Percentiles rank a stretch among this genome's conserved stretches.
These are phyloP conservation scores for Phlegmacium glaucopus DNA, from an alignment of 768 basidiomycete species.

Conservation along the genomic window DNA sequence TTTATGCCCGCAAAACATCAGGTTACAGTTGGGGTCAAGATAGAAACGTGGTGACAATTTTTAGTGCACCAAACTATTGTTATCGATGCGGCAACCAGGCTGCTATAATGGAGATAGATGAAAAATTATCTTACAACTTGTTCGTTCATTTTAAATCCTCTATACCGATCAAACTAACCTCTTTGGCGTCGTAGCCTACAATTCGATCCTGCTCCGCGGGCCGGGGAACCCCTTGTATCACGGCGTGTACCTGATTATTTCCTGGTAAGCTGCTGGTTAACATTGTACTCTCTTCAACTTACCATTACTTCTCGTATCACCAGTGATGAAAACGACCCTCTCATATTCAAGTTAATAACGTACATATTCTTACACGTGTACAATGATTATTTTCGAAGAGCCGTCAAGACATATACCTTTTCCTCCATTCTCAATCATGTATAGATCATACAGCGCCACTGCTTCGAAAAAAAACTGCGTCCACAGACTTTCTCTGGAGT, in stretches of 20 bases:
- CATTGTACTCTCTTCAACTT: not conserved
- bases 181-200: constrained; percentile 74
- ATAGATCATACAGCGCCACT: too few species aligned
- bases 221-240: constrained; percentile 97
- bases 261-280: constrained; percentile 51
- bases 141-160: constrained; percentile 27
- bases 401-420: constrained; percentile 25
- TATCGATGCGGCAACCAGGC: constrained; percentile 99
- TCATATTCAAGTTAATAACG: constrained; percentile 29
- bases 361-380: constrained; percentile 30
- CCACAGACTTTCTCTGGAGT: too few species aligned
- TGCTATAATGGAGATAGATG: constrained; percentile 99
- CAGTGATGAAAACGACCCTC: constrained; percentile 20
- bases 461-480: too few species aligned
- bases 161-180: not conserved
- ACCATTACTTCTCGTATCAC: not conserved
- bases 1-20: constrained; percentile 22
- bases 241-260: constrained; percentile 94
- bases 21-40: constrained; percentile 99
- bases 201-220: constrained; percentile 98
- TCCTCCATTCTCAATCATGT: constrained; percentile 2
- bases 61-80: constrained; percentile 99
- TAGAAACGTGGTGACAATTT: constrained; percentile 98
- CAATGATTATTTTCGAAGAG: constrained; percentile 23
- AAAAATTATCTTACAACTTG: constrained; percentile 95